Percentiles rank a stretch among this genome's conserved stretches.
Evolutionary conservation across 208 protist species (phyloP).

Genomic region (Acanthamoeba lenticulata): DNA sequence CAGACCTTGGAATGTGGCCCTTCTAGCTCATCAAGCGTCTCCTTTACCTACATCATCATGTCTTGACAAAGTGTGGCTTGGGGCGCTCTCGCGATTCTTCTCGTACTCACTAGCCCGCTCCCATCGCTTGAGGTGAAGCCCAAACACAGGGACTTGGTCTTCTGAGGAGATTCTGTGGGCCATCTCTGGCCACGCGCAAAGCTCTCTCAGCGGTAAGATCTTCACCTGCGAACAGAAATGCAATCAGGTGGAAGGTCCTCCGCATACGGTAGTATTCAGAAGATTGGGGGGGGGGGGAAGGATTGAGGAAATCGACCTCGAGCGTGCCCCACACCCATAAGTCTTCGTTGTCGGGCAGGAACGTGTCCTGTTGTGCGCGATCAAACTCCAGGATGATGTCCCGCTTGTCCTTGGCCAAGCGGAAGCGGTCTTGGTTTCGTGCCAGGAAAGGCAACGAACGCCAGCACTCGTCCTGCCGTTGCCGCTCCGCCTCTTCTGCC

Average conservation of each 20-base stretch:
- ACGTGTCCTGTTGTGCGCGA: not conserved
- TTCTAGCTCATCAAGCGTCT: no score
- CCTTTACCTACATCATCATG: no score
- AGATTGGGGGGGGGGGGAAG: no score
- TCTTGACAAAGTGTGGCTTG: no score
- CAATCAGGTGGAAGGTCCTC: no score
- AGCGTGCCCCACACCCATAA: constrained; percentile 28
- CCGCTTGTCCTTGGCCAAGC: not conserved
- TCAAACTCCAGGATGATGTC: constrained; percentile 6
- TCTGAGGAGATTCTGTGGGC: not conserved
- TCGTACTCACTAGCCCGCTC: not conserved
- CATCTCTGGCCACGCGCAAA: not conserved
- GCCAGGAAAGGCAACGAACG: not conserved
- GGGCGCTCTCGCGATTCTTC: not conserved
- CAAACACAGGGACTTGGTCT: not conserved
- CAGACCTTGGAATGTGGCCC: no score
- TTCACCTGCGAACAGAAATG: not conserved
- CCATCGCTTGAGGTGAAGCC: not conserved
- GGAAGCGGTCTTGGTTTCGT: not conserved
- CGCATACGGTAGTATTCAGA: no score
- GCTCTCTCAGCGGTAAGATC: not conserved
- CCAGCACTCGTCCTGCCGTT: constrained; percentile 30
- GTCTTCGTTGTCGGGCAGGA: not conserved
- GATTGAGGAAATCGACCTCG: no score
- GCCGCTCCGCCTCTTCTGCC: not conserved